Conservation (phyloP, 1,284 basidiomycete genomes). For the Stygiomarasmius scandens region DNA sequence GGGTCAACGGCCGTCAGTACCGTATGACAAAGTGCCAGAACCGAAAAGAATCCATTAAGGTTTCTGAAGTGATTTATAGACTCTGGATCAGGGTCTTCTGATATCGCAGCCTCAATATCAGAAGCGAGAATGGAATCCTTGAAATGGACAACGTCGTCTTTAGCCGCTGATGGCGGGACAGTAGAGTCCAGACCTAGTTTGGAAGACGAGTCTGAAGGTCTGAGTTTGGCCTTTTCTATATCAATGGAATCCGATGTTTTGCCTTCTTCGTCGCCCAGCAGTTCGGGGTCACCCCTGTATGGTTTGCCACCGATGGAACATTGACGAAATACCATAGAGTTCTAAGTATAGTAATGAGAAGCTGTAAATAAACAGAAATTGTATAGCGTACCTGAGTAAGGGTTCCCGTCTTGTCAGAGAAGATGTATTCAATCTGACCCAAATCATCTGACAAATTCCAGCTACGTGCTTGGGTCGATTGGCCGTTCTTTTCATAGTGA, state of each 20-base stretch:
- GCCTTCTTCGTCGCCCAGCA: constrained; percentile 29
- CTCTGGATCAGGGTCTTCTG: constrained; percentile 52
- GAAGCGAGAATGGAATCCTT: constrained; percentile 51
- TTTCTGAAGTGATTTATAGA: constrained; percentile 69
- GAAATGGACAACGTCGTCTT: constrained; percentile 45
- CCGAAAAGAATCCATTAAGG: constrained; percentile 90
- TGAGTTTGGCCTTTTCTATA: constrained; percentile 18
- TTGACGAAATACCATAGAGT: constrained; percentile 94
- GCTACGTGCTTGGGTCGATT: constrained; percentile 81
- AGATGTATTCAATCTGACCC: constrained; percentile 93
- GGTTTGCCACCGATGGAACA: constrained; percentile 87
- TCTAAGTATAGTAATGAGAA: constrained; percentile 48
- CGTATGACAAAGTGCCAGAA: constrained; percentile 95
- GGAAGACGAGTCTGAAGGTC: constrained; percentile 5
- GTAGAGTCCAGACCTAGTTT: constrained; percentile 1
- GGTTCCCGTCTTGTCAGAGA: constrained; percentile 98
- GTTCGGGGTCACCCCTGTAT: constrained; percentile 68
- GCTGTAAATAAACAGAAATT: constrained; percentile 1
- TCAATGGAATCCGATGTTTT: constrained; percentile 19
- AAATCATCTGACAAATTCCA: constrained; percentile 98
- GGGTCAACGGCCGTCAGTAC: constrained; percentile 81
- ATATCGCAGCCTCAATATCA: constrained; percentile 48
- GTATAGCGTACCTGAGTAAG: constrained; percentile 70
- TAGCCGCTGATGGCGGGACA: too few relatives aligned
- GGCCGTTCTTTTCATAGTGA: constrained; percentile 78